Evolutionary conservation across 2,329 filamentous ascomycete species (phyloP).

Genomic region (Xylariaceae sp.): DNA sequence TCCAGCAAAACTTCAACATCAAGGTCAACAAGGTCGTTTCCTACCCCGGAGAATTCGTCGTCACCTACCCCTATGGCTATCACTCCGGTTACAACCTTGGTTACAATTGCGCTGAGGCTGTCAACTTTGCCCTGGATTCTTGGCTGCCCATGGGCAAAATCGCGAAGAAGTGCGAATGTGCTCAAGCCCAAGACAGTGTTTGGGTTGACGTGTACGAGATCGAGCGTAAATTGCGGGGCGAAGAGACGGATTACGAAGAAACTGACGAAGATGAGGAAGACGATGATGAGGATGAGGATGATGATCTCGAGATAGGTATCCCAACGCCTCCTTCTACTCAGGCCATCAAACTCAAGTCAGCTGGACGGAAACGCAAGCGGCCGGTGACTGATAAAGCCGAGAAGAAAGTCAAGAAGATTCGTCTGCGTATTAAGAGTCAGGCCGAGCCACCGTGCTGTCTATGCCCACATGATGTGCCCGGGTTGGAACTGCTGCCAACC

Average conservation of each 20-base stretch:
- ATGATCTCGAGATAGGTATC: conserved; percentile 55
- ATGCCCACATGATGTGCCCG: conserved; percentile 84
- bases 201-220: conserved; percentile 98
- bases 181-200: conserved; percentile 90
- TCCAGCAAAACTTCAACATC: conserved; percentile 86
- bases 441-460: conserved; percentile 79
- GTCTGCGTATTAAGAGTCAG: conserved; percentile 65
- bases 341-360: conserved; percentile 57
- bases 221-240: conserved; percentile 85
- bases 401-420: conserved; percentile 69
- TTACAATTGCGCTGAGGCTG: conserved; percentile 97
- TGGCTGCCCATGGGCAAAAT: conserved; percentile 95
- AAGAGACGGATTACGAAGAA: conserved; percentile 79
- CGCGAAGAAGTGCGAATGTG: conserved; percentile 94
- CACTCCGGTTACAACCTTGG: conserved; percentile 97
- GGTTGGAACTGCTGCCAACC: conserved; percentile 76
- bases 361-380: conserved; percentile 65
- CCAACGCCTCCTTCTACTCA: conserved; percentile 73
- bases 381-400: conserved; percentile 37
- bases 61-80: conserved; percentile 97
- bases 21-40: conserved; percentile 94
- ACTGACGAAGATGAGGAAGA: conserved; percentile 68
- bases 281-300: conserved; percentile 55
- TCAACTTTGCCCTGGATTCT: conserved; percentile 93
- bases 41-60: conserved; percentile 95